Percentiles rank a stretch among this genome's conserved stretches.
Evolutionary conservation across 2,329 filamentous ascomycete species (phyloP).

Genomic region (Cercospora canescens): DNA sequence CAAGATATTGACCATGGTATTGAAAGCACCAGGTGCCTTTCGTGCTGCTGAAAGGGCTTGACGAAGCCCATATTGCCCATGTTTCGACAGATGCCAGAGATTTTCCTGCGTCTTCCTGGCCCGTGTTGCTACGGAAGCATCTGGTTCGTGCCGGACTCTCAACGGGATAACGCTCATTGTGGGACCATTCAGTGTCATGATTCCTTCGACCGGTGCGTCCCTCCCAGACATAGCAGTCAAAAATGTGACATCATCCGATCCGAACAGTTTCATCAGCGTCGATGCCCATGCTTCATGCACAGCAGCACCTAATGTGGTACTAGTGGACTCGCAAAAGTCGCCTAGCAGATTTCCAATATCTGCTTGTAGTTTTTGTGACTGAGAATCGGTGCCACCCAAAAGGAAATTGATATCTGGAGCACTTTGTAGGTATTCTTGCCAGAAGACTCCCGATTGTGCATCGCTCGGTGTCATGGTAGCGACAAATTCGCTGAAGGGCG

Average conservation of each 20-base stretch:
- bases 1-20: background rate
- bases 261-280: background rate
- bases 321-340: background rate
- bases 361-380: background rate
- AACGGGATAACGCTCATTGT: background rate
- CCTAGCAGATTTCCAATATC: background rate
- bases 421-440: background rate
- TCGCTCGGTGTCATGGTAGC: background rate
- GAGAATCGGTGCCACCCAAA: background rate
- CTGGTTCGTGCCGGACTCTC: background rate
- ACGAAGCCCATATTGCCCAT: background rate
- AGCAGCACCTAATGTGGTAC: background rate
- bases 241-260: background rate
- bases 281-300: background rate
- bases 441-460: background rate
- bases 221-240: background rate
- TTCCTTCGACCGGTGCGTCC: background rate
- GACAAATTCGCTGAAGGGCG: background rate
- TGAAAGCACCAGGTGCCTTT: background rate
- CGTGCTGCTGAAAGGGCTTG: background rate
- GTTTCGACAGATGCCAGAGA: background rate
- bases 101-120: background rate
- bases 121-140: background rate
- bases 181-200: background rate
- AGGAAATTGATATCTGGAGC: background rate